Evolutionary conservation across 176 grass and related monocot genomes (phyloP), one percentile per base, ranked within the genome.

Genomic region (Coix lacrymajobi): DNA sequence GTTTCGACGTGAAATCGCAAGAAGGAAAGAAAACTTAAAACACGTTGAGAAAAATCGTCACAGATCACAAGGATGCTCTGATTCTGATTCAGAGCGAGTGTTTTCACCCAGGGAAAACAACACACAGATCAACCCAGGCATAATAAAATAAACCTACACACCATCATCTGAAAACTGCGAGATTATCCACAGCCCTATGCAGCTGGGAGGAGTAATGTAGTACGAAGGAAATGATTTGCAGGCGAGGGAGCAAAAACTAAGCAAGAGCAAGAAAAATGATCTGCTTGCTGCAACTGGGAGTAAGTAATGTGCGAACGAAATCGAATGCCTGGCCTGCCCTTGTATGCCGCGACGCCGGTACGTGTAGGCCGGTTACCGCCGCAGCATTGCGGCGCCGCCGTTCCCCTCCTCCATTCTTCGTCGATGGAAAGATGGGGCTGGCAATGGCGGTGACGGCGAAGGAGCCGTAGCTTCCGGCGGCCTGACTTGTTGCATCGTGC

Each of bases 251-350:
- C 56, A 70, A 43, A 69, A 46, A 29, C 67, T 72, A 33, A 62
- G 44, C 51, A 72, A 32, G 28, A 72, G 38, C 52, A 43, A 25
- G 12, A 36, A 68, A 68, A 71, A 31, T 8, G 11, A 32, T 62
- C n/a, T 81, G 70, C 64, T 75, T 81, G 61, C 62, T 79, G 31
- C 9, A 51, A 31, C 32, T 8, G 81, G 7, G 30, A 73, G 25
- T 17, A 64, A 26, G 15, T 65, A 77, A 60, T 60, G 37, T 22
- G 40, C 28, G 33, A 71, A 89, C 72, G 72, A 52, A 68, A 89
- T 57, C 56, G 80, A 82, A 82, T 90, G 88, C 88, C 88, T 90
- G 88, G 88, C 73, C 45, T 78, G 88, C 73, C 88, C 88, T 46
- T 90, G 88, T 90, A 90, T 83, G 83, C 88, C 83, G n/a, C 54